Evolutionary conservation across 106 monocot species (phyloP), one percentile per base, ranked within the genome.

Genomic region (Dendrobium catenatum): DNA sequence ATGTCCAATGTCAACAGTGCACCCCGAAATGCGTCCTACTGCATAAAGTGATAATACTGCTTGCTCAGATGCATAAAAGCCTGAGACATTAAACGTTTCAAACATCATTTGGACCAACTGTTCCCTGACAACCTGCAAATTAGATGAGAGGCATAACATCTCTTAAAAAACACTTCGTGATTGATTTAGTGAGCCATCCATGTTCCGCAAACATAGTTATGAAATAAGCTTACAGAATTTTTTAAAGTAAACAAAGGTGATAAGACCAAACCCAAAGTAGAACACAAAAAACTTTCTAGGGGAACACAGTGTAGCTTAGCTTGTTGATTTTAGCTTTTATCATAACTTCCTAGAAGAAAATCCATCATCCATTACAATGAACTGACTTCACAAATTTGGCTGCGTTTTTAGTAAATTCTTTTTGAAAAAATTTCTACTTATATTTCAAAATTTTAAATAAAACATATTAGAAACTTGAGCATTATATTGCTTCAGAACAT

Each of bases 41-140:
- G 99, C 95, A 88, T 99, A 99, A 73, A 99, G 95, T 84, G 95
- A 99, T 64, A 99, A 73, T 44, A 99, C 93, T 77, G 94, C 89
- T 84, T 99, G 99, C 76, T 99, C 95, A 76, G 99, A 95, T 43
- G 91, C 99, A 89, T 99, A 99, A 90, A 99, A 99, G 33, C 99
- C 99, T 9, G 99, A 99, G 40, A 99, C 88, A 85, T 99, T 93
- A 76, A 99, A 99, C 70, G 86, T 93, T 81, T 99, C 99, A 82
- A 99, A 99, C 99, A 99, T 99, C 75, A 93, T 83, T 77, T 99
- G 99, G 75, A 90, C 93, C 88, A 99, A 78, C 72, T 91, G 89
- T 82, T 99, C 99, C 79, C 99, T 88, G 18, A 91, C 70, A 81
- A 87, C 84, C 99, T 99, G 93, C 10, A 79, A 56, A 80, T 42